phyloP scores from a whole-genome alignment of 495 filamentous ascomycete genomes.

The Penicillium malachiteum region DNA sequence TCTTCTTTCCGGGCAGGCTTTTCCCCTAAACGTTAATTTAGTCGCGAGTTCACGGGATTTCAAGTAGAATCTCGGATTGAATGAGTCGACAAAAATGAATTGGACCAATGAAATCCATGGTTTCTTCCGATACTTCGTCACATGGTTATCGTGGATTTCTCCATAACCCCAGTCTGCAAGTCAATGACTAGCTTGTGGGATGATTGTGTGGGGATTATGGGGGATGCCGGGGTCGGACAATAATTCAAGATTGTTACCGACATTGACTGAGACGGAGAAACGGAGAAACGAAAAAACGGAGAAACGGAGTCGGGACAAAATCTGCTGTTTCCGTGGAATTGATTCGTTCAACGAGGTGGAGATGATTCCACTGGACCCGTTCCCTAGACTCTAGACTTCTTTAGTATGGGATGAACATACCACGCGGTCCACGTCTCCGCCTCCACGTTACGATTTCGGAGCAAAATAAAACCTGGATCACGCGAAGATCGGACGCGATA shows the following conservation, averaged over 20 bases:
- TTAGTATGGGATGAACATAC: no score
- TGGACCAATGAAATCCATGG: neutral
- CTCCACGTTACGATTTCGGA: neutral
- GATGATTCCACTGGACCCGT: neutral
- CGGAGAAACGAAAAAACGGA: constrained; percentile 25
- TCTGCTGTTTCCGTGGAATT: neutral
- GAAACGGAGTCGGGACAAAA: constrained; percentile 7
- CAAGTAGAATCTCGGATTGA: no score
- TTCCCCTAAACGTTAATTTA: neutral
- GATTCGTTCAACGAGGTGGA: neutral
- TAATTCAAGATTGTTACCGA: neutral
- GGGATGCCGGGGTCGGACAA: constrained; percentile 3
- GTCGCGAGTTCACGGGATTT: neutral
- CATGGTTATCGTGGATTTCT: neutral
- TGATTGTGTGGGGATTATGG: constrained; percentile 4
- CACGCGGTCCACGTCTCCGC: no score
- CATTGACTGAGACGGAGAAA: constrained; percentile 10
- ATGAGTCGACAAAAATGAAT: neutral
- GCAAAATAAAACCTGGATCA: neutral
- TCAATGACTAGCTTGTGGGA: constrained; percentile 2
- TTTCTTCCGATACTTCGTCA: neutral
- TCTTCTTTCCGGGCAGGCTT: neutral
- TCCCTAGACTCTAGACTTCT: no score
- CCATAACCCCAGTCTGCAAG: neutral
- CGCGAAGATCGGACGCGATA: neutral